Evolutionary conservation across 176 grass and related monocot genomes (phyloP).

Genomic region (Alopecurus myosuroides): DNA sequence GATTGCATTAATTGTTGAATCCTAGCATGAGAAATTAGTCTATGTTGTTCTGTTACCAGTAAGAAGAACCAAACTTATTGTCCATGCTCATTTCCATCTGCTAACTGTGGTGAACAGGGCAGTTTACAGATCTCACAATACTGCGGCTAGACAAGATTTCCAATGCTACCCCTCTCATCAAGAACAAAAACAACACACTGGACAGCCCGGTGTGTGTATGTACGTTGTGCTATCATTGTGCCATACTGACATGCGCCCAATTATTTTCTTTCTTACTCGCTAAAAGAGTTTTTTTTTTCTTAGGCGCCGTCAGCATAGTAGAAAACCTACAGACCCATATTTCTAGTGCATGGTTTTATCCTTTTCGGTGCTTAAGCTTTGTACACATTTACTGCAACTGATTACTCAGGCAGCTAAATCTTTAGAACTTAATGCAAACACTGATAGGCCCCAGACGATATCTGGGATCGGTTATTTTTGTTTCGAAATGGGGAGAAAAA

Average conservation of each 20-base stretch:
- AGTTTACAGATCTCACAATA: conserved; percentile 18
- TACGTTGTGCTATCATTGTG: conserved; percentile 16
- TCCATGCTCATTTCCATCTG: conserved; percentile 13
- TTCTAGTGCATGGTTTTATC: background rate
- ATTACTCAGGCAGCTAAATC: background rate
- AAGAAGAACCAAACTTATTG: conserved; percentile 8
- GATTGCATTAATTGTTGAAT: background rate
- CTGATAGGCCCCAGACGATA: background rate
- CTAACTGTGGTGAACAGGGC: background rate
- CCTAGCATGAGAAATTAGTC: background rate
- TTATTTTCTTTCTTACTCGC: background rate
- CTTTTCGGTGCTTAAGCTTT: conserved; percentile 11
- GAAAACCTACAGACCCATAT: conserved; percentile 2
- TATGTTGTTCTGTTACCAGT: background rate
- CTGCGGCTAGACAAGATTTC: background rate
- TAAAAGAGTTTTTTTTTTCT: conserved; percentile 9
- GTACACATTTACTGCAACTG: background rate
- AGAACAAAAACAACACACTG: conserved; percentile 23
- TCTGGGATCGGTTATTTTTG: background rate
- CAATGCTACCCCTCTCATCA: conserved; percentile 19
- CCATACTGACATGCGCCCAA: background rate
- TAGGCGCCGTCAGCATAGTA: conserved; percentile 17
- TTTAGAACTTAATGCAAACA: background rate
- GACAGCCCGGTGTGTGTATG: conserved; percentile 28
- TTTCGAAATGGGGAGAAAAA: too few species aligned